Evolutionary conservation across 2,329 filamentous ascomycete species (phyloP).

Genomic region (Cylindrodendrum hubeiense): DNA sequence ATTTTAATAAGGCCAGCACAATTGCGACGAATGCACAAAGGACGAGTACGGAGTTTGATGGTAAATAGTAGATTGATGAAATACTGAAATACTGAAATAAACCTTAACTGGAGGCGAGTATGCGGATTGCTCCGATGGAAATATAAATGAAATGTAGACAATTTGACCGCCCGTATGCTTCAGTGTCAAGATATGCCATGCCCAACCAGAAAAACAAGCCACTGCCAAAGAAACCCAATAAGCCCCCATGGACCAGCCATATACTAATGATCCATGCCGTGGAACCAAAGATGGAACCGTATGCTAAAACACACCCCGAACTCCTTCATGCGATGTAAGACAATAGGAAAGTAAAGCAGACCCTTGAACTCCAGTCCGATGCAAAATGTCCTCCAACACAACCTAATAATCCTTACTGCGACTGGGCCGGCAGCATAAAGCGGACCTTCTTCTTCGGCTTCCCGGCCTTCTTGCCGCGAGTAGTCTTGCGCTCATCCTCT

Average conservation of each 20-base stretch:
- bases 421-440: slow-evolving; percentile 63
- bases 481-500: slow-evolving; percentile 32
- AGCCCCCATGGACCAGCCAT: slow-evolving; percentile 38
- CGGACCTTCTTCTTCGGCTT: slow-evolving; percentile 69
- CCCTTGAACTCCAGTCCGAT: slow-evolving; percentile 40
- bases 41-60: not conserved
- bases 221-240: slow-evolving; percentile 3
- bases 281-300: slow-evolving; percentile 5
- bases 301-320: slow-evolving; percentile 14
- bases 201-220: slow-evolving; percentile 19
- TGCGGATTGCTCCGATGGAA: slow-evolving; percentile 27
- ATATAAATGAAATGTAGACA: slow-evolving; percentile 22
- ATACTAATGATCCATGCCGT: slow-evolving; percentile 28
- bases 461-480: slow-evolving; percentile 50
- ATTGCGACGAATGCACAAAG: not conserved
- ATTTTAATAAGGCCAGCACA: not conserved
- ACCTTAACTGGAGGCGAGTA: slow-evolving; percentile 17
- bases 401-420: slow-evolving; percentile 39
- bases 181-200: slow-evolving; percentile 12
- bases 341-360: slow-evolving; percentile 27
- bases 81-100: slow-evolving; percentile 9
- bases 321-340: slow-evolving; percentile 22
- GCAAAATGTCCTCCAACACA: slow-evolving; percentile 25
- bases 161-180: slow-evolving; percentile 20
- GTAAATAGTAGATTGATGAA: not conserved